Evolutionary conservation across 371 early-diverging fungal genomes (phyloP), one percentile per base, ranked within the genome.

Genomic region (Nematocida major): DNA sequence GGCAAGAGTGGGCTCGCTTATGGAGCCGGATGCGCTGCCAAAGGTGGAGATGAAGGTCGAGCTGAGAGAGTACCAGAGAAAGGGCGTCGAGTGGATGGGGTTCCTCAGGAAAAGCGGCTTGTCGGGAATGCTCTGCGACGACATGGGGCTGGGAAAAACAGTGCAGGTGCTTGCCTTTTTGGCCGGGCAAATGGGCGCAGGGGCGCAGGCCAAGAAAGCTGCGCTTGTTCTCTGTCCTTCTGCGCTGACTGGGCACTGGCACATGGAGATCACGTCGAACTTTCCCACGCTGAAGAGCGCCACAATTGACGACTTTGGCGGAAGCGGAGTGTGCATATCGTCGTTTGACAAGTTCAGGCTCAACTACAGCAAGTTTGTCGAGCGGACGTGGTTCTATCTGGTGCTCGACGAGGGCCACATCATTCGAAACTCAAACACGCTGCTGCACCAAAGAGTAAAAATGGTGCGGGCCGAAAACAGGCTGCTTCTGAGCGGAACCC

Each of bases 361-460:
- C 79, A 95, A 96, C 82, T 89, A 93, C 79, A 92, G 93, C 13
- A 88, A 88, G 20, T 84, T 96, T 54, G 65, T 69, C 0, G 76
- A 82, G 34, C 83, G 90, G 42, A 84, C 88, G 38, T 97, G 90
- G 90, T 94, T 94, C 85, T 97, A 94, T 82, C 91, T 93, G 79
- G 89, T 96, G 67, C 85, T 99, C 40, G 99, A 99, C 85, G 99
- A 99, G 87, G 99, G 97, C 0, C 99, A 99, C 83, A 88, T 94
- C 40, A 95, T 99, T 82, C 92, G 93, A 83, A 99, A 96, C 82
- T 89, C 91, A 15, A 89, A 89, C 63, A 92, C 97, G 30, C 91
- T 94, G 76, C 88, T 96, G 28, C 95, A 93, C 85, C 87, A 89
- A 73, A 86, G 88, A 69, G 92, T 39, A 89, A 89, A 80, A 89